Percentiles rank a stretch among this genome's conserved stretches.
These are phyloP conservation scores for Termitomyces sp. DNA, from an alignment of 768 basidiomycete genomes.

Conservation along the genomic window DNA sequence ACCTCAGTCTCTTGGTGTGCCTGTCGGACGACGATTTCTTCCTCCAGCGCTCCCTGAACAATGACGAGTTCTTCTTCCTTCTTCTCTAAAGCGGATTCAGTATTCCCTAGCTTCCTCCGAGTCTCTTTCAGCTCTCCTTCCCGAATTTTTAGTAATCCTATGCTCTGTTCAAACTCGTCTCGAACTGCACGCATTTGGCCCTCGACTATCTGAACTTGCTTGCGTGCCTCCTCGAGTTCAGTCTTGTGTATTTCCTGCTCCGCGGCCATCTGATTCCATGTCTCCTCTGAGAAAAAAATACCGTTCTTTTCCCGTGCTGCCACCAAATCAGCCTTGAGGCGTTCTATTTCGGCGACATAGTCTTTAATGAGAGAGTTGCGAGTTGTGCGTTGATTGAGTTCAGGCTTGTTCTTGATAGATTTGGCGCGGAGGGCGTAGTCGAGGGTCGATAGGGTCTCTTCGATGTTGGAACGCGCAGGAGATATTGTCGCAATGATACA, in stretches of 20 bases:
- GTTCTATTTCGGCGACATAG: slow-evolving; percentile 89
- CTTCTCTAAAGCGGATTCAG: slow-evolving; percentile 43
- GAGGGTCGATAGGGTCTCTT: slow-evolving; percentile 95
- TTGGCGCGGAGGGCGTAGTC: slow-evolving; percentile 96
- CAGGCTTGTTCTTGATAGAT: slow-evolving; percentile 91
- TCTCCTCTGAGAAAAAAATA: slow-evolving; percentile 88
- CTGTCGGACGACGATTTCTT: slow-evolving; percentile 73
- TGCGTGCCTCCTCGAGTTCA: slow-evolving; percentile 77
- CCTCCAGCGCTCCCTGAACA: slow-evolving; percentile 60
- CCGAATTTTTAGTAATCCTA: slow-evolving; percentile 64
- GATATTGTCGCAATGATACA: slow-evolving; percentile 97
- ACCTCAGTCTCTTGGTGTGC: slow-evolving; percentile 75
- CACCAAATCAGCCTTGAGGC: slow-evolving; percentile 82
- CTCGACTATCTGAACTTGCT: slow-evolving; percentile 79
- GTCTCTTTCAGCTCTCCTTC: slow-evolving; percentile 72
- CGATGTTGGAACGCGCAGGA: slow-evolving; percentile 88
- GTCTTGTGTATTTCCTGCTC: slow-evolving; percentile 76
- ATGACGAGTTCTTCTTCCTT: slow-evolving; percentile 54
- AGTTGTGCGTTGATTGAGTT: slow-evolving; percentile 92
- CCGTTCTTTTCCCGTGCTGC: slow-evolving; percentile 96
- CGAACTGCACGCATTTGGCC: slow-evolving; percentile 71
- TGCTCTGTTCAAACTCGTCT: slow-evolving; percentile 91
- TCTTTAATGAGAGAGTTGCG: slow-evolving; percentile 90
- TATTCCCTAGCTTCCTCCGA: slow-evolving; percentile 46
- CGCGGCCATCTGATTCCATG: slow-evolving; percentile 74